phyloP scores from a whole-genome alignment of 176 grass and related monocot species.

The Bothriochloa decipiens region DNA sequence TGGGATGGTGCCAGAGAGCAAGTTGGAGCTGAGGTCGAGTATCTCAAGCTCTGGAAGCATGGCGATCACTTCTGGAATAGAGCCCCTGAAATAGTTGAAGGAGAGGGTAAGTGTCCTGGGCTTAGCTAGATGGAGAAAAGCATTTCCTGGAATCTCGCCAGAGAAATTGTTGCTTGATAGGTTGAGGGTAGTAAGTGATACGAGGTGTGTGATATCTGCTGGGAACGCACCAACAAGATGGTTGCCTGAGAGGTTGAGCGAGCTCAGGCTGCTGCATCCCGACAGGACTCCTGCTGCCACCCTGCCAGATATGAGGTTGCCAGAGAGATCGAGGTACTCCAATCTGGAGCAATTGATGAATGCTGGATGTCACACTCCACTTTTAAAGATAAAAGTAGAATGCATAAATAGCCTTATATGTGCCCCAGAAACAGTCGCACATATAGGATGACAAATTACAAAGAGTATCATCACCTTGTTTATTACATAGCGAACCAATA shows the following conservation, averaged over 20 bases:
- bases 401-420: too few relatives aligned
- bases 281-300: constrained; percentile 43
- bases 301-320: constrained; percentile 39
- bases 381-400: too few relatives aligned
- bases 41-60: constrained; percentile 44
- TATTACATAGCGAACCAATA: too few relatives aligned
- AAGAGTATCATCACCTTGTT: too few relatives aligned
- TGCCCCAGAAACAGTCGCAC: too few relatives aligned
- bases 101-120: constrained; percentile 49
- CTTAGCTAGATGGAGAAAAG: constrained; percentile 33
- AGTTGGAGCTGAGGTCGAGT: constrained; percentile 66
- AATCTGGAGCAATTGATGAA: constrained; percentile 54
- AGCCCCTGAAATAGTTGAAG: constrained; percentile 53
- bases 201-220: constrained; percentile 39
- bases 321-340: constrained; percentile 59
- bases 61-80: constrained; percentile 38
- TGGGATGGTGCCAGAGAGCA: constrained; percentile 49
- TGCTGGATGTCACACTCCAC: too few relatives aligned
- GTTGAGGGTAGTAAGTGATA: constrained; percentile 34
- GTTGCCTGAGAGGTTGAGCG: constrained; percentile 56
- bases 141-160: constrained; percentile 35
- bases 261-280: constrained; percentile 36
- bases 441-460: too few relatives aligned
- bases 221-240: constrained; percentile 42
- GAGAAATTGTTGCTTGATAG: constrained; percentile 64